Conservation (phyloP, 768 basidiomycete species). For the Amanita brunnescens region DNA sequence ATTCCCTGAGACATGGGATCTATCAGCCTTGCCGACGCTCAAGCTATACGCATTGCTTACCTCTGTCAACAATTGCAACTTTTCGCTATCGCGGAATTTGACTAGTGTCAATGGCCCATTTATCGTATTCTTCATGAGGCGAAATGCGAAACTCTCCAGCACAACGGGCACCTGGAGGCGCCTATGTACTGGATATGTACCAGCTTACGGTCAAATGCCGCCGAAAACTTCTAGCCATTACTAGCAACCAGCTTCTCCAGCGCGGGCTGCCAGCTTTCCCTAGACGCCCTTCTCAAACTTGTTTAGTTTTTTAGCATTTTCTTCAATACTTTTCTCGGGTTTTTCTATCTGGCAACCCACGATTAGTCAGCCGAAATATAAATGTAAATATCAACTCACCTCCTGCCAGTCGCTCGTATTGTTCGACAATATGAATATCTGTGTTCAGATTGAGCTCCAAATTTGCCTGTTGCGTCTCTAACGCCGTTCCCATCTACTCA, state of each 20-base stretch:
- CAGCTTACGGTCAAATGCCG: slow-evolving; percentile 81
- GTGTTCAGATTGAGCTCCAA: slow-evolving; percentile 66
- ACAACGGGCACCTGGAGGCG: slow-evolving; percentile 70
- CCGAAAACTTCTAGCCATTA: slow-evolving; percentile 81
- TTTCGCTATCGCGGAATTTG: slow-evolving; percentile 89
- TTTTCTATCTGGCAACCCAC: slow-evolving; percentile 50
- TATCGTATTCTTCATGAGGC: slow-evolving; percentile 78
- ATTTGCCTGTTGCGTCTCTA: slow-evolving; percentile 56
- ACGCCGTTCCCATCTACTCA: slow-evolving; percentile 44
- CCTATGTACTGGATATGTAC: too few species aligned
- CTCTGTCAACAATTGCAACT: slow-evolving; percentile 78
- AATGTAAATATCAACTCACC: slow-evolving; percentile 32
- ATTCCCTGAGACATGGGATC: slow-evolving; percentile 55
- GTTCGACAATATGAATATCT: slow-evolving; percentile 68
- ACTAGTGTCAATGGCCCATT: slow-evolving; percentile 97
- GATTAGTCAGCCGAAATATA: background rate
- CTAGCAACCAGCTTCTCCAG: slow-evolving; percentile 66
- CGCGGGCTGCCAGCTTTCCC: slow-evolving; percentile 80
- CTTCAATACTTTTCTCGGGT: slow-evolving; percentile 43
- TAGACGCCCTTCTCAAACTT: slow-evolving; percentile 46
- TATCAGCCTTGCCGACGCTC: too few species aligned
- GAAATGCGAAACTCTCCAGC: slow-evolving; percentile 83
- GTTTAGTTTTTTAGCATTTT: slow-evolving; percentile 38
- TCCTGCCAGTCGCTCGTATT: slow-evolving; percentile 71
- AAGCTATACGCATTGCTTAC: slow-evolving; percentile 33